These are phyloP conservation scores for Pholiota conissans DNA, from an alignment of 768 basidiomycete species.

Conservation along the genomic window DNA sequence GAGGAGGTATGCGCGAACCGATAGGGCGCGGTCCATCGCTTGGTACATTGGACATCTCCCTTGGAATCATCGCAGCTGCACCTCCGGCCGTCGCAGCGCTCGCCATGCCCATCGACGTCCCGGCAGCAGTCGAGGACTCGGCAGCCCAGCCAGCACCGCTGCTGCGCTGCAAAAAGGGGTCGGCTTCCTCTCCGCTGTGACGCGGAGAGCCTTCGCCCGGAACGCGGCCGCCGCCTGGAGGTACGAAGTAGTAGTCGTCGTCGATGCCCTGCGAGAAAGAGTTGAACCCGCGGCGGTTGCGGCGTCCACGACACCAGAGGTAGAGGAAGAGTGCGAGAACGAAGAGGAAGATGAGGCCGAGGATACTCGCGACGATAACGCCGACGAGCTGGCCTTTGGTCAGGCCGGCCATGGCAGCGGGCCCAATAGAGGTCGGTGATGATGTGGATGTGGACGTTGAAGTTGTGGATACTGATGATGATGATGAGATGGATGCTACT, in stretches of 20 bases:
- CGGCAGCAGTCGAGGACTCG: conserved; percentile 3
- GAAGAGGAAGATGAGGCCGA: conserved; percentile 59
- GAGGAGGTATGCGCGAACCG: conserved; percentile 39
- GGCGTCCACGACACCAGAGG: conserved; percentile 50
- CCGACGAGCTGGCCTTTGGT: conserved; percentile 49
- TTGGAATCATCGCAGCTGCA: conserved; percentile 18
- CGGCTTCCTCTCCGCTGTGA: conserved; percentile 67
- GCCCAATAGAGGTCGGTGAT: background rate
- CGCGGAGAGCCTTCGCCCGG: conserved; percentile 70
- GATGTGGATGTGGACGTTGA: background rate
- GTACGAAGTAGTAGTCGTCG: conserved; percentile 39
- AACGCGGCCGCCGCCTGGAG: conserved; percentile 32
- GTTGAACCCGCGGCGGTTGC: conserved; percentile 35
- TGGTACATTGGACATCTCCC: conserved; percentile 14
- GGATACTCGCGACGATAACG: conserved; percentile 59
- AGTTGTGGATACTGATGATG: conserved; percentile 10
- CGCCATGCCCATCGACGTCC: background rate
- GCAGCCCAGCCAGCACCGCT: conserved; percentile 10
- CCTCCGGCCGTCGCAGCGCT: conserved; percentile 7
- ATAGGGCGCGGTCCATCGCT: conserved; percentile 24
- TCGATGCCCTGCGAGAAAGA: conserved; percentile 32
- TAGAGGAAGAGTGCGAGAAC: conserved; percentile 45
- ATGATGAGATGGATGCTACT: conserved; percentile 22
- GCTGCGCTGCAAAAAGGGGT: conserved; percentile 56
- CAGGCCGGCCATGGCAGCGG: conserved; percentile 23